Evolutionary conservation across 768 basidiomycete genomes (phyloP).

Genomic region (Agrocybe praecox): DNA sequence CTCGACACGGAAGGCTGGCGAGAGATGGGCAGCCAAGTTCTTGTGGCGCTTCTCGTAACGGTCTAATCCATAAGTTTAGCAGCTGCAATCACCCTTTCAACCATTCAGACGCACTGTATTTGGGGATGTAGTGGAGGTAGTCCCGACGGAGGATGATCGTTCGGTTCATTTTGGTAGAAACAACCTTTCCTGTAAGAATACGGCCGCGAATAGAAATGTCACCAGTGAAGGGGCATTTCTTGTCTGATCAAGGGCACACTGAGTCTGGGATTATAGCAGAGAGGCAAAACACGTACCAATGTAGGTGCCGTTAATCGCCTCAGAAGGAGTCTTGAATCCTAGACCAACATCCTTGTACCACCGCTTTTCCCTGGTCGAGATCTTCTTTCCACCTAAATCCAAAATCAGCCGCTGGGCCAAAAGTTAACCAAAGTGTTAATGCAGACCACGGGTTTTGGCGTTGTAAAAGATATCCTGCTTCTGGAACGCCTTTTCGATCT

Average conservation of each 20-base stretch:
- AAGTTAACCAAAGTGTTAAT: slow-evolving; percentile 10
- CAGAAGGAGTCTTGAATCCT: slow-evolving; percentile 94
- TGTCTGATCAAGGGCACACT: slow-evolving; percentile 58
- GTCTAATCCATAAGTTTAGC: slow-evolving; percentile 47
- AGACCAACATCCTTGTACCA: slow-evolving; percentile 99
- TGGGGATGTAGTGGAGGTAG: slow-evolving; percentile 96
- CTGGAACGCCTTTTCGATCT: slow-evolving; percentile 98
- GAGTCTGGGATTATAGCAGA: neutral
- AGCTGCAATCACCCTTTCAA: neutral
- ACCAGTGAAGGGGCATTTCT: slow-evolving; percentile 99
- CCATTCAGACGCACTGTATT: slow-evolving; percentile 75
- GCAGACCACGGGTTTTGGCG: slow-evolving; percentile 89
- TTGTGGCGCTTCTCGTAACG: slow-evolving; percentile 99
- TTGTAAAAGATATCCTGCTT: slow-evolving; percentile 99
- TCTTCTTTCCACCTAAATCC: slow-evolving; percentile 79
- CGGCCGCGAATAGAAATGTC: slow-evolving; percentile 98
- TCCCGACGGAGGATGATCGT: slow-evolving; percentile 96
- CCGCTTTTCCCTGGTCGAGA: slow-evolving; percentile 92
- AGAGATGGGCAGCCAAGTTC: slow-evolving; percentile 96
- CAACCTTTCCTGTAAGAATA: slow-evolving; percentile 95
- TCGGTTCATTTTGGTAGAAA: slow-evolving; percentile 99
- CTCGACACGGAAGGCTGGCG: slow-evolving; percentile 99
- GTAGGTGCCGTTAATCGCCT: slow-evolving; percentile 96
- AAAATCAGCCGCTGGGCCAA: slow-evolving; percentile 16
- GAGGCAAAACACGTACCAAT: slow-evolving; percentile 65